Base-by-base conservation (phyloP, 345 rosid genomes). In the Syzygium jambos region DNA sequence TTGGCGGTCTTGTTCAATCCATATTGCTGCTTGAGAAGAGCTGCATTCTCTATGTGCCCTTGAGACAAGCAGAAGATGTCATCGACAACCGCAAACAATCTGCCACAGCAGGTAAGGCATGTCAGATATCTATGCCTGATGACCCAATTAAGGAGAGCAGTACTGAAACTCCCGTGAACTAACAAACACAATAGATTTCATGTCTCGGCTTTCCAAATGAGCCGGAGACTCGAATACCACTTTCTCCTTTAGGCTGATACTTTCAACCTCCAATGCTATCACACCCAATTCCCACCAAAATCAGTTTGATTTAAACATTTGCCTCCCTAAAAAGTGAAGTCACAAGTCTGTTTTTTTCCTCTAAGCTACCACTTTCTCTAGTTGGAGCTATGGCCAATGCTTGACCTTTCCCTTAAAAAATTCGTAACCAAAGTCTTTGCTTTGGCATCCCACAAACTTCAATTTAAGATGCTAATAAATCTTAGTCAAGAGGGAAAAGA, bases 41-140 rank as follows among this genome's bases (percentile, higher is more conserved):
- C 93, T 90, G 96, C 88, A 86, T 98, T 98, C 89, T 96, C 95
- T 85, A 98, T 93, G 90, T 96, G 96, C 89, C 99, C 99, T 94
- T 95, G 95, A 92, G 96, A 95, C 90, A 96, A 85, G 90, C 98
- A 98, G 96, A 96, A 98, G 87, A 98, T 95, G 89, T 98, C 98
- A 77, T 98, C 99, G 88, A 93, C 95, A 86, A 95, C 99, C 0
- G 96, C 98, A 89, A 98, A 96, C 86, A 98, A 91, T 89, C 99
- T 98, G 89, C 59, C 52, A 89, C 65, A 41, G 41, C 34, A 12
- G 85, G 41, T 65, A 17, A 30, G 78, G 21, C 78, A 68, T 30
- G 78, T 65, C 54, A 86, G 52, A 52, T 2, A 49, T 61, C 87
- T 2, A 27, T 49, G 46, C 1, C 4, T n/a, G 41, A 51, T 59